Percentiles rank a stretch among this genome's conserved stretches.
Conservation (phyloP, 2,329 filamentous ascomycete genomes). For the Hirsutella thompsonii region DNA sequence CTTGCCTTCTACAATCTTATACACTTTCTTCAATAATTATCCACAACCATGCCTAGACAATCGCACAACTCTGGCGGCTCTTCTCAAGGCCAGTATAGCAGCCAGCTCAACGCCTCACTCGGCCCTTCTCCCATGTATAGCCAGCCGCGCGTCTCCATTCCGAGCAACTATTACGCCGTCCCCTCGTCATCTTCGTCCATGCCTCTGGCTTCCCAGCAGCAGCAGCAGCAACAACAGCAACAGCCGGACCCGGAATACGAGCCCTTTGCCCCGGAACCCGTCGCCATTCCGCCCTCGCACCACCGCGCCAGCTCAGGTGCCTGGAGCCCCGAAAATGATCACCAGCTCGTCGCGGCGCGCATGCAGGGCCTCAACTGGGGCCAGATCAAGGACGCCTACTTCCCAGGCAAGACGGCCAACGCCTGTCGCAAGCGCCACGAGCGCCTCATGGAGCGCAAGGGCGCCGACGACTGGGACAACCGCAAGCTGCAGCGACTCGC, state of each 20-base stretch:
- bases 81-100: slow-evolving; percentile 17
- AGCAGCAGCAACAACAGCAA: slow-evolving; percentile 12
- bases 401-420: slow-evolving; percentile 66
- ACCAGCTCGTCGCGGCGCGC: slow-evolving; percentile 57
- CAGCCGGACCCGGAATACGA: slow-evolving; percentile 22
- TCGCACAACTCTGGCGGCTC: slow-evolving; percentile 24
- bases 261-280: slow-evolving; percentile 20
- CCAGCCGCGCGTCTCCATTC: slow-evolving; percentile 26
- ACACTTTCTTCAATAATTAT: slow-evolving; percentile 3
- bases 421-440: slow-evolving; percentile 86
- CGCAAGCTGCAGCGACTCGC: slow-evolving; percentile 63
- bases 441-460: slow-evolving; percentile 63
- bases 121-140: slow-evolving; percentile 28
- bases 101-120: slow-evolving; percentile 25
- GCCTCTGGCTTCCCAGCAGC: slow-evolving; percentile 17
- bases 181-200: slow-evolving; percentile 18
- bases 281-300: slow-evolving; percentile 30
- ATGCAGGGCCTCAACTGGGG: slow-evolving; percentile 72
- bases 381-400: slow-evolving; percentile 64
- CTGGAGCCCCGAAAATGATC: slow-evolving; percentile 66
- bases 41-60: slow-evolving; percentile 31
- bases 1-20: background rate
- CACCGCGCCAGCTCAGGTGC: slow-evolving; percentile 47
- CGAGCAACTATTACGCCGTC: slow-evolving; percentile 26
- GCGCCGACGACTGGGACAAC: slow-evolving; percentile 67